Evolutionary conservation across 2,329 filamentous ascomycete species (phyloP).

Genomic region (Exophiala bonariae): DNA sequence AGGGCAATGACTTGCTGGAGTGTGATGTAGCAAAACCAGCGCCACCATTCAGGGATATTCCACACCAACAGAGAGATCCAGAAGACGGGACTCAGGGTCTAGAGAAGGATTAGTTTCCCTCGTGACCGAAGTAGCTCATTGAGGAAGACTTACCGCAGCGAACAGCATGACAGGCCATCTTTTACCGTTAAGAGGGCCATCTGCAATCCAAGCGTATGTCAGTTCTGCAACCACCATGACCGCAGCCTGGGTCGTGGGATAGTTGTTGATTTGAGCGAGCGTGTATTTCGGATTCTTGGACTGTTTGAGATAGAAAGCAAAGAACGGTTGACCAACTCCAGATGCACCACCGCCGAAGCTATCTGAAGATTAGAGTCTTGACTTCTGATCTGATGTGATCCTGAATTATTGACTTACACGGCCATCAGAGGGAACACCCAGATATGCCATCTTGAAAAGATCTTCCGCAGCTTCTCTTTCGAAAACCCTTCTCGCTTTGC

Average conservation of each 20-base stretch:
- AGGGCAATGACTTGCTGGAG: constrained; percentile 47
- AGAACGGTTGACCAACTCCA: constrained; percentile 14
- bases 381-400: not conserved
- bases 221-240: constrained; percentile 20
- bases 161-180: constrained; percentile 16
- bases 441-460: constrained; percentile 15
- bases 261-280: constrained; percentile 26
- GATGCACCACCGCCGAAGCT: constrained; percentile 11
- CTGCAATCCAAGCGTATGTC: constrained; percentile 24
- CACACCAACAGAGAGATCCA: constrained; percentile 48
- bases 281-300: constrained; percentile 31
- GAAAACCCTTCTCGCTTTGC: constrained; percentile 6
- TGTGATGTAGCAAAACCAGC: constrained; percentile 63
- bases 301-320: constrained; percentile 25
- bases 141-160: constrained; percentile 12
- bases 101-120: not conserved
- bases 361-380: not conserved
- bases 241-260: constrained; percentile 22
- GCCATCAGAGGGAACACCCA: constrained; percentile 13
- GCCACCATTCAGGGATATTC: constrained; percentile 55
- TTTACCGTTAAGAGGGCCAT: constrained; percentile 16
- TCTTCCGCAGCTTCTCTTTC: constrained; percentile 10
- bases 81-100: constrained; percentile 41
- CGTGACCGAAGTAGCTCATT: not conserved
- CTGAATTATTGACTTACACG: constrained; percentile 9